Evolutionary conservation across 768 basidiomycete genomes (phyloP).

Genomic region (Hypholoma fasciculare): DNA sequence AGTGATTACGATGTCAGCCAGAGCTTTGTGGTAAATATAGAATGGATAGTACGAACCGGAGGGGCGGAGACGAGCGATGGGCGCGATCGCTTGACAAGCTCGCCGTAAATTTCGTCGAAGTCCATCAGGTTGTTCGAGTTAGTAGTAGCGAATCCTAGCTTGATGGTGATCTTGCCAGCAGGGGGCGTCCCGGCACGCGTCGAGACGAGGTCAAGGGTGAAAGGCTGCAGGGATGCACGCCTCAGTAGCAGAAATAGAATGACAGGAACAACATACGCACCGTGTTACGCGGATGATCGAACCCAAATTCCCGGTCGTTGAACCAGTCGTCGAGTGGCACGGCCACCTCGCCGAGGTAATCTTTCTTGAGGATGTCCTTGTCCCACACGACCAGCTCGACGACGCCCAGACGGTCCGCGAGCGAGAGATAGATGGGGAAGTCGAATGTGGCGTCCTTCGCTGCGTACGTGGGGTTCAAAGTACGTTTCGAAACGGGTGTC

Average conservation of each 20-base stretch:
- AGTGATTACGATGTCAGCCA: not conserved
- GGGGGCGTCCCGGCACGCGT: slow-evolving; percentile 39
- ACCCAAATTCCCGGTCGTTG: slow-evolving; percentile 39
- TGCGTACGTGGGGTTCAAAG: slow-evolving; percentile 63
- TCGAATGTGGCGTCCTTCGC: slow-evolving; percentile 84
- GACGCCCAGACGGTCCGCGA: slow-evolving; percentile 69
- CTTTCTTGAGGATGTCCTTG: slow-evolving; percentile 86
- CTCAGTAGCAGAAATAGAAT: not conserved
- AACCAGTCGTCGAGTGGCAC: slow-evolving; percentile 88
- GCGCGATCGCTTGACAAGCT: slow-evolving; percentile 63
- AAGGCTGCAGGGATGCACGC: slow-evolving; percentile 22
- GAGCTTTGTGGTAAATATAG: not conserved
- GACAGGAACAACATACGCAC: slow-evolving; percentile 38
- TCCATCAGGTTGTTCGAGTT: slow-evolving; percentile 44
- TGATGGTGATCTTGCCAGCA: slow-evolving; percentile 42
- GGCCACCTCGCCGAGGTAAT: slow-evolving; percentile 89
- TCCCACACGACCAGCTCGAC: slow-evolving; percentile 93
- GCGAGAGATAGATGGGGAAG: slow-evolving; percentile 79
- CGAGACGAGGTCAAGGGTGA: slow-evolving; percentile 40
- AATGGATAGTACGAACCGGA: slow-evolving; percentile 46
- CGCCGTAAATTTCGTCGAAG: slow-evolving; percentile 60
- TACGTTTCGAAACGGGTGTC: slow-evolving; percentile 78
- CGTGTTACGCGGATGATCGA: slow-evolving; percentile 65
- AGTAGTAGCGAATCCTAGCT: slow-evolving; percentile 48
- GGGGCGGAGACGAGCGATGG: slow-evolving; percentile 75